These are phyloP conservation scores for Cercospora berteroae DNA, from an alignment of 2,329 filamentous ascomycete species.

Conservation along the genomic window DNA sequence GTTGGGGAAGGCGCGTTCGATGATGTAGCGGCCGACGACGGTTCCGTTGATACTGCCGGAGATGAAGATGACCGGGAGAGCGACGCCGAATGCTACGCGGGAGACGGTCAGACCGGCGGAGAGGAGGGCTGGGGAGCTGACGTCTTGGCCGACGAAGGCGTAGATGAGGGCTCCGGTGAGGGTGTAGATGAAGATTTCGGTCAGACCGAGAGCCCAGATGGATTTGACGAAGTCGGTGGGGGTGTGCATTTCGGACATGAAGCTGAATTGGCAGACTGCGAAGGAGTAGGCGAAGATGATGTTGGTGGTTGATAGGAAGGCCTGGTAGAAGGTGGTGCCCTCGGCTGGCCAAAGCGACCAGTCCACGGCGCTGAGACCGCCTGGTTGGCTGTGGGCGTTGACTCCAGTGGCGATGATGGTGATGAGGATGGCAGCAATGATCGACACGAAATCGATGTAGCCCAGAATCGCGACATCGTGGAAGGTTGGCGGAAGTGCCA, in stretches of 20 bases:
- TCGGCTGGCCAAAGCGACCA: conserved; percentile 39
- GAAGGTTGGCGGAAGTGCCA: conserved; percentile 40
- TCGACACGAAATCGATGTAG: conserved; percentile 40
- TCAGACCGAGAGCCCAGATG: conserved; percentile 58
- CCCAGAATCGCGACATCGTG: conserved; percentile 38
- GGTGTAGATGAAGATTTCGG: conserved; percentile 64
- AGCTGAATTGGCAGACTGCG: conserved; percentile 62
- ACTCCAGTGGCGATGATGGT: conserved; percentile 40
- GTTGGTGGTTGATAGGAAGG: conserved; percentile 65
- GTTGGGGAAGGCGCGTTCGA: conserved; percentile 61
- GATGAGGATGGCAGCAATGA: conserved; percentile 38
- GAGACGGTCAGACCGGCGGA: conserved; percentile 57
- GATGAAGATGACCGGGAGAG: conserved; percentile 70
- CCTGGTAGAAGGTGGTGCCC: conserved; percentile 49
- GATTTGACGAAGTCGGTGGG: conserved; percentile 62
- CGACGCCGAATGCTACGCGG: conserved; percentile 68
- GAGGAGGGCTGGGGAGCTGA: conserved; percentile 65
- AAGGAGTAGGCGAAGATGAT: conserved; percentile 65
- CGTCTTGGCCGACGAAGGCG: conserved; percentile 60
- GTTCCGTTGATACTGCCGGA: conserved; percentile 69
- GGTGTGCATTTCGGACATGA: conserved; percentile 65
- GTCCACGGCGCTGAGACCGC: conserved; percentile 35
- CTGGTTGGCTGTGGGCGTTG: conserved; percentile 28
- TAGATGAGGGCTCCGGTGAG: conserved; percentile 68
- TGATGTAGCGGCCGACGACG: conserved; percentile 54